Evolutionary conservation across 495 filamentous ascomycete genomes (phyloP).

Genomic region (Xylaria nigripes): DNA sequence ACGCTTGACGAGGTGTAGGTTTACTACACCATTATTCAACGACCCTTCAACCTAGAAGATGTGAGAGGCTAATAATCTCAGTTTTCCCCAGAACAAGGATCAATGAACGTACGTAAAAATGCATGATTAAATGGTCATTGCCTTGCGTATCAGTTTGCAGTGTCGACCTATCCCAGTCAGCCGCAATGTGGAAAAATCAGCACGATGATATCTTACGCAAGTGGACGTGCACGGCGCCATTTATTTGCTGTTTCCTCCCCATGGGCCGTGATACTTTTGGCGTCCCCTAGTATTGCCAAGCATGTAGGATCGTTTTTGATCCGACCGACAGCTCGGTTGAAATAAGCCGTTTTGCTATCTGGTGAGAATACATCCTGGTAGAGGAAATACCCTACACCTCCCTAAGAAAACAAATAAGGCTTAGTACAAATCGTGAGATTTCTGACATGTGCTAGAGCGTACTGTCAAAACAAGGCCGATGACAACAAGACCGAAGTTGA

Average conservation of each 20-base stretch:
- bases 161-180: slow-evolving; percentile 45
- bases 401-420: slow-evolving; percentile 38
- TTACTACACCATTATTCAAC: slow-evolving; percentile 61
- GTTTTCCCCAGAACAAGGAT: not conserved
- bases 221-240: slow-evolving; percentile 77
- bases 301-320: slow-evolving; percentile 66
- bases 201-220: slow-evolving; percentile 52
- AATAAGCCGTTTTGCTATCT: slow-evolving; percentile 77
- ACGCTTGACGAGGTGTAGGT: slow-evolving; percentile 65
- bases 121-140: slow-evolving; percentile 74
- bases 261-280: slow-evolving; percentile 68
- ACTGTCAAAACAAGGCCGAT: slow-evolving; percentile 71
- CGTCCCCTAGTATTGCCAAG: slow-evolving; percentile 64
- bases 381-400: slow-evolving; percentile 66
- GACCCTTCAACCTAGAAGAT: slow-evolving; percentile 70
- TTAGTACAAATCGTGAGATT: not conserved
- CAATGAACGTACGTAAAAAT: slow-evolving; percentile 62
- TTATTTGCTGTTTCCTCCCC: slow-evolving; percentile 76
- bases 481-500: slow-evolving; percentile 74
- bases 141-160: slow-evolving; percentile 62
- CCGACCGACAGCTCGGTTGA: slow-evolving; percentile 76
- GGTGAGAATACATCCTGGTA: slow-evolving; percentile 82
- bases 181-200: not conserved
- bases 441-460: slow-evolving; percentile 12
- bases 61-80: slow-evolving; percentile 10